phyloP scores from a whole-genome alignment of 2,329 filamentous ascomycete genomes.

The Davidsoniella virescens region DNA sequence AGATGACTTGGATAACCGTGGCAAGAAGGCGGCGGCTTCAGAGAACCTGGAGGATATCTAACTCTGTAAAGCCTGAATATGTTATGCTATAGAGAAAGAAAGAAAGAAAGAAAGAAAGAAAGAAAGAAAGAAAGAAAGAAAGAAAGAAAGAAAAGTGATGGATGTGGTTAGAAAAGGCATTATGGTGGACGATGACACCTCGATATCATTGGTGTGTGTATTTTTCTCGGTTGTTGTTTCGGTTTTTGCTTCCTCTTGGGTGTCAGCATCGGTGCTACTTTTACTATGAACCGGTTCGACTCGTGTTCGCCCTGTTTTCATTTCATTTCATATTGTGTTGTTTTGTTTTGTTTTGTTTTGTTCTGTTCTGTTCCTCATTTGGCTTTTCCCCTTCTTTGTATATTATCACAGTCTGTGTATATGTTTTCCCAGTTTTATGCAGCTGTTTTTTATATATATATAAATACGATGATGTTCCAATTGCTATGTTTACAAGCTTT shows the following conservation, averaged over 20 bases:
- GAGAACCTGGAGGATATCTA: constrained; percentile 42
- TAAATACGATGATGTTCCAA: no score
- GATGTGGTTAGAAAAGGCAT: not conserved
- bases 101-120: not conserved
- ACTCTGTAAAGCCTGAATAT: not conserved
- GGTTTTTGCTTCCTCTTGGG: no score
- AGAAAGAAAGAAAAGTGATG: not conserved
- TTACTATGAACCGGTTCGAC: no score
- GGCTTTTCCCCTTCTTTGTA: no score
- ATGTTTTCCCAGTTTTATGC: no score
- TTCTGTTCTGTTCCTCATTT: not conserved
- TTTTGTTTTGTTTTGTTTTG: no score
- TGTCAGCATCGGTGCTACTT: no score
- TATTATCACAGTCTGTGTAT: no score
- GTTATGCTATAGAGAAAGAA: constrained; percentile 11
- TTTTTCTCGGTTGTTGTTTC: constrained; percentile 7
- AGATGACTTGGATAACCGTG: constrained; percentile 43
- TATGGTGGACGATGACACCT: not conserved
- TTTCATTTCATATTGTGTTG: not conserved
- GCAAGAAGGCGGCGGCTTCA: constrained; percentile 28
- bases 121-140: constrained; percentile 12
- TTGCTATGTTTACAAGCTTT: not conserved
- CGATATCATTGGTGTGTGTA: constrained; percentile 3
- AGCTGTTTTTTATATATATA: no score
- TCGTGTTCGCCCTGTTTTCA: not conserved